Percentiles rank a stretch among this genome's conserved stretches.
Conservation (phyloP, 2,329 filamentous ascomycete genomes). For the Epichloe brachyelytri region DNA sequence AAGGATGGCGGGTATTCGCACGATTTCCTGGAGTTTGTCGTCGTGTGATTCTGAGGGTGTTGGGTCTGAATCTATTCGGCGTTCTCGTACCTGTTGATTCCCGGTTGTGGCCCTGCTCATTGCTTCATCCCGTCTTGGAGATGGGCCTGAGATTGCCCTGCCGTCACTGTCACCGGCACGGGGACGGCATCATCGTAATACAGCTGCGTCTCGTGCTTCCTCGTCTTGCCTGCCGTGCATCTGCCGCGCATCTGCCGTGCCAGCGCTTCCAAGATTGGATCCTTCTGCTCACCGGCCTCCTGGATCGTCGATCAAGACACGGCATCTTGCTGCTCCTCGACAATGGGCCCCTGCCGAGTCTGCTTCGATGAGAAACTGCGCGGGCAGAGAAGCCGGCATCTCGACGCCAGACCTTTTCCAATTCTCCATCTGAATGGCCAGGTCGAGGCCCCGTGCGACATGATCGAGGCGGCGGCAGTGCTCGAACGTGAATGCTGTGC, state of each 20-base stretch:
- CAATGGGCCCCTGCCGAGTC: neutral
- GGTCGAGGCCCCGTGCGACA: neutral
- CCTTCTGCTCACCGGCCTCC: neutral
- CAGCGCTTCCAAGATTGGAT: neutral
- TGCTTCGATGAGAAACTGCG: neutral
- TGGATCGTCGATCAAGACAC: neutral
- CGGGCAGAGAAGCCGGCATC: conserved; percentile 3
- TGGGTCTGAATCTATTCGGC: neutral
- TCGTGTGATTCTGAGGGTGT: neutral
- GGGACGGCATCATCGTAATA: neutral
- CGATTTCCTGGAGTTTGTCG: neutral
- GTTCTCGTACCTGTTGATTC: neutral
- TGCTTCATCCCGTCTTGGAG: too few relatives aligned
- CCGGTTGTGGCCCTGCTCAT: neutral
- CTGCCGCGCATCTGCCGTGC: neutral
- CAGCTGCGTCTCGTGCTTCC: neutral
- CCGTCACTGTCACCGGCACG: neutral
- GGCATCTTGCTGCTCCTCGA: neutral
- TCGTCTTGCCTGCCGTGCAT: neutral
- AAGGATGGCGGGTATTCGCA: conserved; percentile 1
- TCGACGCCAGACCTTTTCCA: conserved; percentile 1
- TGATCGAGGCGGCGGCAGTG: conserved; percentile 3
- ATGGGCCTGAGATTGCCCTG: neutral
- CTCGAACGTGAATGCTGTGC: conserved; percentile 7
- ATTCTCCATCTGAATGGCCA: conserved; percentile 4